Conservation (phyloP, 2,329 filamentous ascomycete genomes). For the Sporothrix curviconia region DNA sequence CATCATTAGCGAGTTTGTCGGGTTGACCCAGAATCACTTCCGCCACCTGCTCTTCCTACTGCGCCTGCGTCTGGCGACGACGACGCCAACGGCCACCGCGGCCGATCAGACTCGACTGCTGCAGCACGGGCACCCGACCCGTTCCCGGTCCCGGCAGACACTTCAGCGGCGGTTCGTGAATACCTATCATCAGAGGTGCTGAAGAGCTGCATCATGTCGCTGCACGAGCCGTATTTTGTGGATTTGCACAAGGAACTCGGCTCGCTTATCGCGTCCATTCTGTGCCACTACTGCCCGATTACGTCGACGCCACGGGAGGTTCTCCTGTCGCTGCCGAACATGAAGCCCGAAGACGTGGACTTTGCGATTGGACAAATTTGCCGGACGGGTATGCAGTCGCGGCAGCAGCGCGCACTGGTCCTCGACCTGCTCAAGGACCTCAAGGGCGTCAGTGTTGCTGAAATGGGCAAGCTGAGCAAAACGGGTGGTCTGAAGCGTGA, state of each 20-base stretch:
- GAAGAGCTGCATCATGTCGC: slow-evolving; percentile 79
- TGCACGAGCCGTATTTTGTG: slow-evolving; percentile 94
- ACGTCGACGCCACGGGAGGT: slow-evolving; percentile 67
- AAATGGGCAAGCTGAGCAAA: slow-evolving; percentile 77
- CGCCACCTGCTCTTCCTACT: slow-evolving; percentile 3
- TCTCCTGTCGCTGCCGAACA: slow-evolving; percentile 72
- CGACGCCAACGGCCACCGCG: neutral
- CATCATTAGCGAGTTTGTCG: slow-evolving; percentile 69
- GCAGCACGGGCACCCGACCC: slow-evolving; percentile 20
- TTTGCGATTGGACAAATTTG: slow-evolving; percentile 55
- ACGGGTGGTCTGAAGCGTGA: slow-evolving; percentile 33
- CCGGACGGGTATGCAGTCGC: slow-evolving; percentile 53
- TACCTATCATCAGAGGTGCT: slow-evolving; percentile 87
- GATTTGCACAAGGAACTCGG: slow-evolving; percentile 92
- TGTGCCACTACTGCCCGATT: slow-evolving; percentile 65
- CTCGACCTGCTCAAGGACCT: slow-evolving; percentile 80
- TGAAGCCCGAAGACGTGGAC: slow-evolving; percentile 62
- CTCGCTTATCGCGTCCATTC: slow-evolving; percentile 76
- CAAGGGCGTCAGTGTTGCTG: slow-evolving; percentile 84
- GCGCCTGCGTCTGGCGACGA: slow-evolving; percentile 2
- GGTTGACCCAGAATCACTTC: neutral
- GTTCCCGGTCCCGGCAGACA: slow-evolving; percentile 44
- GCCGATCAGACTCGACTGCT: neutral
- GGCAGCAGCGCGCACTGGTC: slow-evolving; percentile 73
- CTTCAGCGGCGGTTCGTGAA: slow-evolving; percentile 67